phyloP scores from a whole-genome alignment of 2,329 filamentous ascomycete genomes.

The Verticillium tricorpus region DNA sequence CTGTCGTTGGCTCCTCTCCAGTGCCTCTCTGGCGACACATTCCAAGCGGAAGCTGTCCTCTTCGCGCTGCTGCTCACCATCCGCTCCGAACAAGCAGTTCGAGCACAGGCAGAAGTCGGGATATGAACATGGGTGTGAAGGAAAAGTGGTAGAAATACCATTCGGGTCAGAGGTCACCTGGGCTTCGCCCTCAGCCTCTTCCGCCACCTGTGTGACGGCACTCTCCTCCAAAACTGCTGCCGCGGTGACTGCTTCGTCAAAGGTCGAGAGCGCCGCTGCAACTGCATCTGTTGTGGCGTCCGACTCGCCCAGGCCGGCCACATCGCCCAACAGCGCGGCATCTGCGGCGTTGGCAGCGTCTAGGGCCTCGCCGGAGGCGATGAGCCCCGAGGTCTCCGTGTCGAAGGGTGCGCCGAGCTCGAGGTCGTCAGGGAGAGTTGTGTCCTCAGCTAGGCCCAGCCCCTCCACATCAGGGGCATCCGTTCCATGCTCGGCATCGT shows the following conservation, averaged over 20 bases:
- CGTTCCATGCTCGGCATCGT: slow-evolving; percentile 14
- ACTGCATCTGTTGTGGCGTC: not conserved
- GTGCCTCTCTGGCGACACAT: not conserved
- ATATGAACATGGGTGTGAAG: slow-evolving; percentile 4
- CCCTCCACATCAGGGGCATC: slow-evolving; percentile 10
- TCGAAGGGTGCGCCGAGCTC: not conserved
- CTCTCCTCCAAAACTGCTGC: not conserved
- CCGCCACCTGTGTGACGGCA: not conserved
- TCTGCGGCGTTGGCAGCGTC: not conserved
- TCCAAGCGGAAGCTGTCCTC: slow-evolving; percentile 6
- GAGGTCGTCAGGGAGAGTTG: not conserved
- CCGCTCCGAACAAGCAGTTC: slow-evolving; percentile 1
- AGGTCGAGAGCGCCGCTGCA: not conserved
- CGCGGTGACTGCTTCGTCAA: not conserved
- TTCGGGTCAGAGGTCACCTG: slow-evolving; percentile 2
- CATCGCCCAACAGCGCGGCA: not conserved
- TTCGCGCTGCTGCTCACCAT: slow-evolving; percentile 5
- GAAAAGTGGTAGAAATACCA: slow-evolving; percentile 9
- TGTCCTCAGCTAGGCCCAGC: not conserved
- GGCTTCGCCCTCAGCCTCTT: not conserved
- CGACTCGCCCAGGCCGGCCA: not conserved
- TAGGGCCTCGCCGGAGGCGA: slow-evolving; percentile 1
- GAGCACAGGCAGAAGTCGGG: slow-evolving; percentile 10
- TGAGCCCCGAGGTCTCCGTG: not conserved
- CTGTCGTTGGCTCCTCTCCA: not conserved